Evolutionary conservation across 2,329 filamentous ascomycete species (phyloP), one percentile per base, ranked within the genome.

Genomic region (Thielaviopsis punctulata): DNA sequence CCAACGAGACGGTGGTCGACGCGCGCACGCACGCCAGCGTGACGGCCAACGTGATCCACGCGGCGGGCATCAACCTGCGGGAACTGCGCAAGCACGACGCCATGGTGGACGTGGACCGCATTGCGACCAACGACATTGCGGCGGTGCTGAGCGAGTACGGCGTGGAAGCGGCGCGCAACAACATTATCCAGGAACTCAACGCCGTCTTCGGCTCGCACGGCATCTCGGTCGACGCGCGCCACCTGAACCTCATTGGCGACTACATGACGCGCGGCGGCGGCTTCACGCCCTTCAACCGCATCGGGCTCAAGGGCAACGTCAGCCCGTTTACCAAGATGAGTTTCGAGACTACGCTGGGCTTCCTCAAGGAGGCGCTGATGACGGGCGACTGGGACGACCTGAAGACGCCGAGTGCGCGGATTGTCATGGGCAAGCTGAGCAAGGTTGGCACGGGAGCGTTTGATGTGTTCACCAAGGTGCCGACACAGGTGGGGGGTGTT

Each of bases 241-340:
- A 98, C 69, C 69, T 98, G 59, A 95, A 92, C 68, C 75, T 98
- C 59, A 96, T 98, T 60, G 90, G 85, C 46, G 92, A 98, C 65
- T 87, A 87, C 65, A 98, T 98, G 92, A 98, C 92, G n/a, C 78
- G 90, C 51, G 82, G 81, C 55, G 92, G 92, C 58, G 81, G 79
- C 1, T 98, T 93, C 69, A 84, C 81, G 47, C 82, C 92, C 1
- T 98, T 98, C 70, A 95, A 86, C 68, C 84, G 92, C 48, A 93
- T 86, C 63, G 92, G 90, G 1, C 72, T 98, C 56, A 81, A 80
- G 62, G 81, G 85, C 58, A 89, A 86, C 61, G 82, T 90, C 24
- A 89, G 82, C 58, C 88, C 92, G 0, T 90, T 98, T 60, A 90
- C 92, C 68, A 96, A 96, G 75, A 96, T 96, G 90, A 94, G 86